phyloP scores from a whole-genome alignment of 129 eudicot genomes.

The Flaveria linearis region DNA sequence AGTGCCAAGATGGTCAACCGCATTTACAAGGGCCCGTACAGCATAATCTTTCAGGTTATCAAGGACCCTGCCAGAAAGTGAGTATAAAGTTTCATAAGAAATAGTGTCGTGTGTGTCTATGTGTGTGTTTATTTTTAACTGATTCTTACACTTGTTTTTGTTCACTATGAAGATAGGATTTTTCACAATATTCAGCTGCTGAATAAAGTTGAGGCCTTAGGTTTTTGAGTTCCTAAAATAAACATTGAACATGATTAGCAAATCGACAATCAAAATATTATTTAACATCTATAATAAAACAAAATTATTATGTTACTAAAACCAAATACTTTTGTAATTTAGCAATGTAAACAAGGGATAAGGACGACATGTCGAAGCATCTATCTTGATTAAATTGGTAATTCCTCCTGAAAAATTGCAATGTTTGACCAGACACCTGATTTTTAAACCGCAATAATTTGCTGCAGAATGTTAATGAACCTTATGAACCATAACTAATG shows the following conservation, averaged over 20 bases:
- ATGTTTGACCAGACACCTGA: slow-evolving; percentile 12
- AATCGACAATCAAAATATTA: not conserved
- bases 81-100: not conserved
- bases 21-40: slow-evolving; percentile 92
- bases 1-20: slow-evolving; percentile 98
- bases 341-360: slow-evolving; percentile 5
- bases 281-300: slow-evolving; percentile 19
- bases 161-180: slow-evolving; percentile 93
- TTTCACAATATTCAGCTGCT: slow-evolving; percentile 96
- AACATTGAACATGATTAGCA: slow-evolving; percentile 19
- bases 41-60: slow-evolving; percentile 96
- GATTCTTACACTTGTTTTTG: slow-evolving; percentile 85
- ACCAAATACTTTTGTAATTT: not conserved
- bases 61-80: slow-evolving; percentile 66
- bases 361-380: slow-evolving; percentile 14
- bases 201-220: slow-evolving; percentile 95
- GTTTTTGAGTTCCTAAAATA: slow-evolving; percentile 82
- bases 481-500: not conserved
- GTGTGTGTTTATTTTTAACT: not conserved
- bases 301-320: not conserved
- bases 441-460: not conserved
- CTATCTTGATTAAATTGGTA: slow-evolving; percentile 13
- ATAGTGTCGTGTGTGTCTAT: not conserved
- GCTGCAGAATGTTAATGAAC: not conserved
- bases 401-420: not conserved